Base-by-base conservation (phyloP, 768 basidiomycete genomes). In the Myochromella boudieri region DNA sequence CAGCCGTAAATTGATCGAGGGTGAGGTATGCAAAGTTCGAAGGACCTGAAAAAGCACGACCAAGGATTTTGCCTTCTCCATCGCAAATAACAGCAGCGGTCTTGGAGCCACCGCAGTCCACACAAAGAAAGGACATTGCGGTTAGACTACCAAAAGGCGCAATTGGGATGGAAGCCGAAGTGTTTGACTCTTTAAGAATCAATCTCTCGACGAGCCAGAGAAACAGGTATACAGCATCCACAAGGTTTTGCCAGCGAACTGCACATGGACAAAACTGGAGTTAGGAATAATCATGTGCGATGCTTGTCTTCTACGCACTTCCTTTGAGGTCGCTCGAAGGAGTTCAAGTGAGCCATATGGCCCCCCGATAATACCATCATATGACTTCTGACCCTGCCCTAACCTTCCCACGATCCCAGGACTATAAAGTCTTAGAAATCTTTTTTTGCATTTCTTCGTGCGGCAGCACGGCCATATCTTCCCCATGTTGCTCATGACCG, bases 401-500 rank as follows among this genome's bases (percentile, higher is more conserved):
- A 67, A 71, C 12, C 55, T 60, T 74, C 66, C 55, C 70, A 72
- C 70, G 67, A 29, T 21, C 2, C 10, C 1, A 46, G 55, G 37
- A 51, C 51, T 46, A 52, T 40, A 48, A 29, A 11, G 3, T 3
- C 6, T 41, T 11, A 38, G 9, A 15, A 39, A 46, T 53, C 48
- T 33, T 57, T 57, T 52, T 27, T 58, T 60, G 3, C 5, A 1
- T 1, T 66, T 60, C 67, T 70, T 73, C 45, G 88, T 91, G 88
- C 88, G 88, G 88, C 88, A 72, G 74, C 88, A 82, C 84, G 82
- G 81, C 80, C 76, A 78, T 75, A 56, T 64, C 63, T 86, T 85
- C 84, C 88, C 87, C 80, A 80, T 87, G 88, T 91, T 91, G 88
- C 88, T 91, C 88, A 84, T 87, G 73, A 75, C 79, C 71, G 83